Percentiles rank a stretch among this genome's conserved stretches.
Evolutionary conservation across 2,329 filamentous ascomycete species (phyloP).

Genomic region (Huntiella bhutanensis): DNA sequence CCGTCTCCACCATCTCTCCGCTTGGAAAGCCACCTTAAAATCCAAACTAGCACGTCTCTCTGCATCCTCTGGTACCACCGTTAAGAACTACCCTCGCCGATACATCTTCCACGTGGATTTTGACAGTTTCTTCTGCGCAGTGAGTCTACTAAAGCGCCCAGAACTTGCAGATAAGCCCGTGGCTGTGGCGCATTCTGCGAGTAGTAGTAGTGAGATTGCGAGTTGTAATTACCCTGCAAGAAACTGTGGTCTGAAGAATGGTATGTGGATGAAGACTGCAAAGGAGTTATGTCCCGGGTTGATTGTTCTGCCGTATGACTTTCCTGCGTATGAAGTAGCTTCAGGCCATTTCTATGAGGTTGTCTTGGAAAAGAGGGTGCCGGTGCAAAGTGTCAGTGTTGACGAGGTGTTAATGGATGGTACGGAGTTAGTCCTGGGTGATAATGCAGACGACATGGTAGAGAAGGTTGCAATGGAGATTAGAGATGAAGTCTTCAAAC

Average conservation of each 20-base stretch:
- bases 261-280: constrained; percentile 98
- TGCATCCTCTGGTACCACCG: constrained; percentile 17
- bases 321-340: constrained; percentile 81
- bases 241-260: constrained; percentile 75
- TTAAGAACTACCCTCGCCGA: constrained; percentile 30
- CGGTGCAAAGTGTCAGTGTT: constrained; percentile 90
- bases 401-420: constrained; percentile 86
- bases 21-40: constrained; percentile 92
- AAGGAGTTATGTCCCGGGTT: constrained; percentile 66
- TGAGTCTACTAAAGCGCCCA: constrained; percentile 62
- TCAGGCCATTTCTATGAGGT: constrained; percentile 75
- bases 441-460: constrained; percentile 47
- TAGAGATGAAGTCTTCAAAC: constrained; percentile 49
- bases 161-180: constrained; percentile 61
- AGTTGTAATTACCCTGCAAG: constrained; percentile 93
- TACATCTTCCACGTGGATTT: constrained; percentile 96
- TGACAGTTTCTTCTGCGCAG: constrained; percentile 93
- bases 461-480: constrained; percentile 44
- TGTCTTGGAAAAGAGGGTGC: constrained; percentile 58
- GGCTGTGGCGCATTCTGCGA: constrained; percentile 73
- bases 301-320: constrained; percentile 88
- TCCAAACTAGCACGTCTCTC: constrained; percentile 68
- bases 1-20: constrained; percentile 80
- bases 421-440: constrained; percentile 43
- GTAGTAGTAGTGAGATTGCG: constrained; percentile 80